Evolutionary conservation across 2,329 filamentous ascomycete species (phyloP).

Genomic region (Penicillium sp.): DNA sequence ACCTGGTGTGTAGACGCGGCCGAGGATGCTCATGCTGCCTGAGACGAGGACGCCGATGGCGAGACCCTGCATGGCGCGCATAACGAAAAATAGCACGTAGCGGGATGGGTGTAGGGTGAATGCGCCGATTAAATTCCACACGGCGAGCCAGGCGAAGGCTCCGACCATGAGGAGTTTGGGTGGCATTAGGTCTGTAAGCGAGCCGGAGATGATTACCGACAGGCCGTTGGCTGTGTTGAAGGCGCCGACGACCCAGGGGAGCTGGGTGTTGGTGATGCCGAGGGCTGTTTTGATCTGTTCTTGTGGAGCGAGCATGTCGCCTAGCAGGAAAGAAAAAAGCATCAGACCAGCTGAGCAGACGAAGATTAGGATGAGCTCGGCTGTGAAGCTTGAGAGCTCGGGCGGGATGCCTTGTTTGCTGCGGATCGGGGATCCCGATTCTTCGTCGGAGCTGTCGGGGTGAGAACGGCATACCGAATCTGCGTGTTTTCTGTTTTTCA

Average conservation of each 20-base stretch:
- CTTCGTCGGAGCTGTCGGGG: slow-evolving; percentile 16
- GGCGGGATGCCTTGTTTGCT: slow-evolving; percentile 37
- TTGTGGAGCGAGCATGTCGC: slow-evolving; percentile 44
- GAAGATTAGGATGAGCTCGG: slow-evolving; percentile 42
- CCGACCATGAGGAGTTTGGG: slow-evolving; percentile 44
- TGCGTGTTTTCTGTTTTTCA: slow-evolving; percentile 19
- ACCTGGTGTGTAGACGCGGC: slow-evolving; percentile 46
- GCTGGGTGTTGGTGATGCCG: slow-evolving; percentile 39
- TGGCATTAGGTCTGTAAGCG: slow-evolving; percentile 40
- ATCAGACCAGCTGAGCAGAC: slow-evolving; percentile 46
- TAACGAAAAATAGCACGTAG: slow-evolving; percentile 37
- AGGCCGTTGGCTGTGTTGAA: slow-evolving; percentile 44
- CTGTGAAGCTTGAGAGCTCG: slow-evolving; percentile 41
- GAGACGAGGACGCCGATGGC: slow-evolving; percentile 51
- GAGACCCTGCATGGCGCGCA: slow-evolving; percentile 47
- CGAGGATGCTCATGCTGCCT: slow-evolving; percentile 50
- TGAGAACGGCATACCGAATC: slow-evolving; percentile 11
- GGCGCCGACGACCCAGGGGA: slow-evolving; percentile 46
- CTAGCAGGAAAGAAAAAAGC: slow-evolving; percentile 44
- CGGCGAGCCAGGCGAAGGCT: slow-evolving; percentile 44
- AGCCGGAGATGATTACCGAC: slow-evolving; percentile 42
- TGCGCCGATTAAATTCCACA: slow-evolving; percentile 42
- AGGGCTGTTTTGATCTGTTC: slow-evolving; percentile 37
- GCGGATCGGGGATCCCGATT: slow-evolving; percentile 20
- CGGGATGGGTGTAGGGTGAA: slow-evolving; percentile 39